Percentiles rank a stretch among this genome's conserved stretches.
Evolutionary conservation across 1,284 basidiomycete genomes (phyloP).

Genomic region (Blastosporella zonata): DNA sequence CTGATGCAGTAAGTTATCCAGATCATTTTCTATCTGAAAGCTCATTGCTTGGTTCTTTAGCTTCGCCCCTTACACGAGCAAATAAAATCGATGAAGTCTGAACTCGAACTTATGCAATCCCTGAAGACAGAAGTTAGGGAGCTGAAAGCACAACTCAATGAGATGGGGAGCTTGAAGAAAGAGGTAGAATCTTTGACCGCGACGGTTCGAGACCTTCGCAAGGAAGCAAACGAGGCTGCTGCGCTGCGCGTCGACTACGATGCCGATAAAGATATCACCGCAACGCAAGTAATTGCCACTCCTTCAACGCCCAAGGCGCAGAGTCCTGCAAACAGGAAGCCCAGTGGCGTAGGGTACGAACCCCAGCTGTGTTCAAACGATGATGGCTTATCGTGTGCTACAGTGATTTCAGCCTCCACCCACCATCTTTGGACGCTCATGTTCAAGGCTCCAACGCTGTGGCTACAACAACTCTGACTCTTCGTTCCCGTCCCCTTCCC

Average conservation of each 20-base stretch:
- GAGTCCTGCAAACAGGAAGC: slow-evolving; percentile 13
- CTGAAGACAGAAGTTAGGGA: slow-evolving; percentile 37
- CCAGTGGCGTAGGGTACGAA: slow-evolving; percentile 14
- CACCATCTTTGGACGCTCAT: slow-evolving; percentile 1
- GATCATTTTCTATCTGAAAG: slow-evolving; percentile 5
- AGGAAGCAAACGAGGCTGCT: slow-evolving; percentile 32
- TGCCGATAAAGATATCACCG: slow-evolving; percentile 27
- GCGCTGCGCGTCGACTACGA: slow-evolving; percentile 35
- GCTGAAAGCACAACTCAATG: slow-evolving; percentile 33
- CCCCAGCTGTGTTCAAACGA: not conserved
- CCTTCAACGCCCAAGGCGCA: slow-evolving; percentile 25
- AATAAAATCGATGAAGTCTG: slow-evolving; percentile 40
- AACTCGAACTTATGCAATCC: slow-evolving; percentile 39
- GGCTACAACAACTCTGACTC: not conserved
- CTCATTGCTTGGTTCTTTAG: slow-evolving; percentile 29
- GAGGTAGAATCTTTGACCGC: slow-evolving; percentile 37
- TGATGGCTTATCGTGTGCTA: not conserved
- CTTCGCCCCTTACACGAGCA: slow-evolving; percentile 53
- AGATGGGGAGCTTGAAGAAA: slow-evolving; percentile 33
- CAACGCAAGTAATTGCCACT: slow-evolving; percentile 4
- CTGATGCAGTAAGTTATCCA: slow-evolving; percentile 40
- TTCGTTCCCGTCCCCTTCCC: slow-evolving; percentile 28
- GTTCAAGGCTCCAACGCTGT: not conserved
- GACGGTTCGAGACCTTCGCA: slow-evolving; percentile 40
- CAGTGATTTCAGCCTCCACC: slow-evolving; percentile 1